Conservation (phyloP, 176 grass and related monocot species). For the Aegilops longissima region DNA sequence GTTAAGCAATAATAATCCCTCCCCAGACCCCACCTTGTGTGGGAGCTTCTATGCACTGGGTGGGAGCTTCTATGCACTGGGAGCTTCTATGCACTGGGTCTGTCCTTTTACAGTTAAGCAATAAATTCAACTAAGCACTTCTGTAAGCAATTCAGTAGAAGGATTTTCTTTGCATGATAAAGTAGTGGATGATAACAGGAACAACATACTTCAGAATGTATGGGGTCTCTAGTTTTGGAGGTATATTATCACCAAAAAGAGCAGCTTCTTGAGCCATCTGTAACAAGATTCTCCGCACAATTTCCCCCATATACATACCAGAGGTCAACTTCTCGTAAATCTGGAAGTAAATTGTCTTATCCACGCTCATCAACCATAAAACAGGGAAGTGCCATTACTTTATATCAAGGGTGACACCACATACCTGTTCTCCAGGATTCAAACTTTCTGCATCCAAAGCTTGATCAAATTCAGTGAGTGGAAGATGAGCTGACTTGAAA, state of each 20-base stretch:
- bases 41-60: no score
- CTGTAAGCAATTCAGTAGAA: background rate
- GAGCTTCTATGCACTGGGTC: no score
- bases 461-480: slow-evolving; percentile 56
- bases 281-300: slow-evolving; percentile 53
- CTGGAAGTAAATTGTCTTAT: slow-evolving; percentile 21
- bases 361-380: background rate
- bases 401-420: background rate
- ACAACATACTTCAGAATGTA: slow-evolving; percentile 43
- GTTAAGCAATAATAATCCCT: background rate
- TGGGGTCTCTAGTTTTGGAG: slow-evolving; percentile 53
- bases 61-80: no score
- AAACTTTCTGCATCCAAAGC: slow-evolving; percentile 57
- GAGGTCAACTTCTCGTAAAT: slow-evolving; percentile 70
- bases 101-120: background rate
- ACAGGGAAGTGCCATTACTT: background rate
- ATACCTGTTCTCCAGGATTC: slow-evolving; percentile 66
- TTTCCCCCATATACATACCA: slow-evolving; percentile 70
- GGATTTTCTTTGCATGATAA: background rate
- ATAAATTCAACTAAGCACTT: background rate
- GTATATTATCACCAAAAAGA: slow-evolving; percentile 59
- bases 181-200: background rate
- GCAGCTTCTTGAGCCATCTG: slow-evolving; percentile 48
- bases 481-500: slow-evolving; percentile 60
- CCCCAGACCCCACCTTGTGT: no score